These are phyloP conservation scores for Cornus kousa DNA, from an alignment of 148 eudicot genomes.

Conservation along the genomic window DNA sequence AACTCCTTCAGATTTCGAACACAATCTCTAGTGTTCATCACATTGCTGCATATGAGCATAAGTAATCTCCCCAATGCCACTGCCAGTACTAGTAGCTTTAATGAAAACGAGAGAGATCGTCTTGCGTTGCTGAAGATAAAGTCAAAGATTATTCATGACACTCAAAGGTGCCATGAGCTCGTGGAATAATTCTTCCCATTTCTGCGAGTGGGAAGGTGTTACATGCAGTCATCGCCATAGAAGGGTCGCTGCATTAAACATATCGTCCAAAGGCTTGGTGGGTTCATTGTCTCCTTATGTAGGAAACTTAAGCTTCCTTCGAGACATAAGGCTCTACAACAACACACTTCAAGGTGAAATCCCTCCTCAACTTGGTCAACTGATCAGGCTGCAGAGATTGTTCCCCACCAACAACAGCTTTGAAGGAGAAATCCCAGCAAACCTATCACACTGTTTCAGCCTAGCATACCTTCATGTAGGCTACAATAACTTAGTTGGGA, in stretches of 20 bases:
- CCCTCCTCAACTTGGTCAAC: conserved; percentile 14
- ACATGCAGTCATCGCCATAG: conserved; percentile 12
- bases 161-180: conserved; percentile 11
- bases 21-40: background rate
- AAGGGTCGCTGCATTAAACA: conserved; percentile 15
- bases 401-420: background rate
- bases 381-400: conserved; percentile 4
- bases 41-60: background rate
- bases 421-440: conserved; percentile 17
- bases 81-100: background rate
- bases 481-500: conserved; percentile 4
- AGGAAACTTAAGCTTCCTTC: conserved; percentile 27
- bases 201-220: conserved; percentile 23
- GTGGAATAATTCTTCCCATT: conserved; percentile 13
- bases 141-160: conserved; percentile 3
- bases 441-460: conserved; percentile 14
- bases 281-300: conserved; percentile 24
- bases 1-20: background rate
- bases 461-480: background rate
- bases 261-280: conserved; percentile 6
- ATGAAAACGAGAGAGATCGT: conserved; percentile 12
- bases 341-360: conserved; percentile 23
- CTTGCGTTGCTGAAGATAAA: conserved; percentile 21
- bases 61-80: background rate
- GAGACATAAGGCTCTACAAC: background rate